Percentiles rank a stretch among this genome's conserved stretches.
Evolutionary conservation across 2,329 filamentous ascomycete species (phyloP).

Genomic region (Cryphonectria naterciae): DNA sequence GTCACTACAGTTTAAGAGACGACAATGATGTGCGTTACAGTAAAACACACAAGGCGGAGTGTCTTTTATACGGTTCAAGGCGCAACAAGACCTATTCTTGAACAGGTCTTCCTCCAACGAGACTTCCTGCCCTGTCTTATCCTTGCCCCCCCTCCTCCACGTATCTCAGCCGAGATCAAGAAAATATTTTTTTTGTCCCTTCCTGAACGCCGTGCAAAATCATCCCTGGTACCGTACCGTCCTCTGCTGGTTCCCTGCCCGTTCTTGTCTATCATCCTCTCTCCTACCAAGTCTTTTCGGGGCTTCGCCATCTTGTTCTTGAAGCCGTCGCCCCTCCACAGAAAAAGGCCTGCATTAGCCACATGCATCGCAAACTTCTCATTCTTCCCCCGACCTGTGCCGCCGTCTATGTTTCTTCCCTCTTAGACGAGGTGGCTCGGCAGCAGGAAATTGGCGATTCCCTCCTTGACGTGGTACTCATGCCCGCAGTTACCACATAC

Average conservation of each 20-base stretch:
- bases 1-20: background rate
- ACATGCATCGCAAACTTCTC: background rate
- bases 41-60: background rate
- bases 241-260: background rate
- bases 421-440: conserved; percentile 82
- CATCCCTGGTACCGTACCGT: background rate
- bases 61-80: background rate
- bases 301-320: background rate
- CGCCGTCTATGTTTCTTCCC: background rate
- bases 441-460: conserved; percentile 93
- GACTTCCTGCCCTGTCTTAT: background rate
- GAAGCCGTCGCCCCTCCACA: background rate
- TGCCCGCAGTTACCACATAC: conserved; percentile 91
- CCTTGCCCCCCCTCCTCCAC: background rate
- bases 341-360: background rate
- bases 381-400: too few relatives aligned
- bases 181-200: conserved; percentile 23
- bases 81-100: background rate
- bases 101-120: background rate
- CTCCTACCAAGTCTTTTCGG: background rate
- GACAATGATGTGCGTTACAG: background rate
- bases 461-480: conserved; percentile 92
- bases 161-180: conserved; percentile 1
- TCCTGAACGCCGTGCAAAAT: conserved; percentile 25
- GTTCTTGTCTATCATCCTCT: background rate